Percentiles rank a stretch among this genome's conserved stretches.
Conservation (phyloP, 495 filamentous ascomycete genomes). For the Neurospora cerealis region DNA sequence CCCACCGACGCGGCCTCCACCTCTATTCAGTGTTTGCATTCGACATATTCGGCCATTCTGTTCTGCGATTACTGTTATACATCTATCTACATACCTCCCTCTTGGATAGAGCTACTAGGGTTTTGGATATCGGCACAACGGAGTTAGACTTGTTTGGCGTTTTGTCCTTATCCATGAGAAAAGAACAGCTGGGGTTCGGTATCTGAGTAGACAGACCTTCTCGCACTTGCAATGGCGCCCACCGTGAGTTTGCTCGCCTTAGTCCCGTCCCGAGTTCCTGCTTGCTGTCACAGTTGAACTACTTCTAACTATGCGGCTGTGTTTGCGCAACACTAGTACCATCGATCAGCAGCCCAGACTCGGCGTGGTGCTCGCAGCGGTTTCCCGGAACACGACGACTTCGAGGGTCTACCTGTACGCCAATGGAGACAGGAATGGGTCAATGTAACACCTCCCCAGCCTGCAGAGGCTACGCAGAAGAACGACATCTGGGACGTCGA, state of each 20-base stretch:
- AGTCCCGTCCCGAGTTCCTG: background rate
- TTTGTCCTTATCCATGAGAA: background rate
- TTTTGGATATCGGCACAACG: background rate
- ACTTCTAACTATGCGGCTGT: background rate
- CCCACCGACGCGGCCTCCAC: background rate
- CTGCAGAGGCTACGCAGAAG: constrained; percentile 40
- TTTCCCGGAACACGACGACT: constrained; percentile 86
- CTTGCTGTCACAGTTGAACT: background rate
- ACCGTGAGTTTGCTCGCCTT: constrained; percentile 13
- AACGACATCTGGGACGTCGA: constrained; percentile 46
- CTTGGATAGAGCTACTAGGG: background rate
- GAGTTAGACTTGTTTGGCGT: background rate
- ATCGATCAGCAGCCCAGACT: constrained; percentile 51
- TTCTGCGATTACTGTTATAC: background rate
- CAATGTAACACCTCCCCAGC: constrained; percentile 55
- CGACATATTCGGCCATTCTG: background rate
- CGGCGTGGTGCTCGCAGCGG: constrained; percentile 61
- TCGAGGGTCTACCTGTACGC: constrained; percentile 83
- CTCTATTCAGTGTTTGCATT: background rate
- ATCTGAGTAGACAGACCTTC: background rate
- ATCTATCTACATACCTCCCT: background rate
- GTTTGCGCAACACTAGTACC: constrained; percentile 18
- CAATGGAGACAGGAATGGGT: constrained; percentile 75
- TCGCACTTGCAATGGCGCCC: constrained; percentile 16
- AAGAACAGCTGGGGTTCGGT: background rate